Conservation (phyloP, 441 rosid genomes). For the Syzygium syzygioides region DNA sequence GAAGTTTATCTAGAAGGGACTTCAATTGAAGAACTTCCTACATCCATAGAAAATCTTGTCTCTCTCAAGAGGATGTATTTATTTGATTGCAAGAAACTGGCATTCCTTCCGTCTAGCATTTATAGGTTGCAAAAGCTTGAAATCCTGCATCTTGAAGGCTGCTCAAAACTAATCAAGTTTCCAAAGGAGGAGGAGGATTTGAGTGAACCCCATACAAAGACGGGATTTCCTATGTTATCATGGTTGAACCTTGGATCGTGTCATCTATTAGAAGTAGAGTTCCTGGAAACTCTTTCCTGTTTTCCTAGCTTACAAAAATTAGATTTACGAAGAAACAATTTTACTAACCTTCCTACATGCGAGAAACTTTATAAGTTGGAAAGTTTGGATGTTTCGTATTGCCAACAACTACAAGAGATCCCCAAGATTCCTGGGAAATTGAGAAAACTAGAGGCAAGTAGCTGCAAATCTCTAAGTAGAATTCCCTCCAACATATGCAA, state of each 20-base stretch:
- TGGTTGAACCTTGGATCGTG: rapidly evolving
- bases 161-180: background rate
- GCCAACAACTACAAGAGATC: background rate
- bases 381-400: rapidly evolving
- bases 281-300: background rate
- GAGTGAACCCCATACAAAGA: background rate
- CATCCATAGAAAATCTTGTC: background rate
- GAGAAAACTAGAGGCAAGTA: rapidly evolving
- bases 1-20: too few species aligned
- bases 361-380: background rate
- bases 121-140: background rate
- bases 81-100: rapidly evolving
- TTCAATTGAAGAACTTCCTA: background rate
- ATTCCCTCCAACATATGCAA: background rate
- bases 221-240: rapidly evolving
- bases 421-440: background rate
- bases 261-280: background rate
- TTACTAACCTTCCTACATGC: background rate
- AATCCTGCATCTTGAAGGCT: rapidly evolving
- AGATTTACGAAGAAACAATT: rapidly evolving
- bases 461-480: background rate
- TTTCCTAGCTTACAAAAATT: rapidly evolving
- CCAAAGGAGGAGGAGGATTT: background rate
- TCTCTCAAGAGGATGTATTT: rapidly evolving
- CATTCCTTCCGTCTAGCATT: background rate